Evolutionary conservation across 331 rosid species (phyloP).

Genomic region (Quercus lobata): DNA sequence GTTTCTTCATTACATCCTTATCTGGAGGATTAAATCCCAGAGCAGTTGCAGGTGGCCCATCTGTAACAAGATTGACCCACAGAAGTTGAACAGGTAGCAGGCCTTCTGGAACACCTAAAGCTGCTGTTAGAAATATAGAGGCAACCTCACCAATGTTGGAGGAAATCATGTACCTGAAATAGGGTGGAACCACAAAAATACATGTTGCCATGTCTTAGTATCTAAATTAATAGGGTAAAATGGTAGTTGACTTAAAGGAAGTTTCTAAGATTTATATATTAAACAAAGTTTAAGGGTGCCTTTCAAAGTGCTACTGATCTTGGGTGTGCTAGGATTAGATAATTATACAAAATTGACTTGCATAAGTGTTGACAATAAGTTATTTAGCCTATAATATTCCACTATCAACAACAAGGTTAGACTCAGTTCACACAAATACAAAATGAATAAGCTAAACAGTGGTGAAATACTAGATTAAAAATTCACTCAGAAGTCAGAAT

Average conservation of each 20-base stretch:
- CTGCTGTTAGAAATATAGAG: constrained; percentile 58
- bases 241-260: not conserved
- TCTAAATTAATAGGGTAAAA: not conserved
- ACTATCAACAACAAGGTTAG: not conserved
- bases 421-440: not conserved
- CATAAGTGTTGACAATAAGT: not conserved
- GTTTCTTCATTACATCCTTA: constrained; percentile 61
- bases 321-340: not conserved
- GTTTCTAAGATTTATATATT: not conserved
- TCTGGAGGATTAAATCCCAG: constrained; percentile 66
- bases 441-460: not conserved
- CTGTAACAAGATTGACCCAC: constrained; percentile 68
- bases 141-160: constrained; percentile 64
- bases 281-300: not conserved
- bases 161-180: constrained; percentile 57
- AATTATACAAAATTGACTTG: not conserved
- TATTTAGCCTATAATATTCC: not conserved
- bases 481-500: no score
- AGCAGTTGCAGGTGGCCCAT: constrained; percentile 71
- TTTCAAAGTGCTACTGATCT: not conserved
- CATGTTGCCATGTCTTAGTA: not conserved
- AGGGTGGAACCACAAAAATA: not conserved
- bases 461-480: no score
- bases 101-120: constrained; percentile 65
- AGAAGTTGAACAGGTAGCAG: constrained; percentile 61